Evolutionary conservation across 1,284 basidiomycete genomes (phyloP), one percentile per base, ranked within the genome.

Genomic region (Melampsora medusae): DNA sequence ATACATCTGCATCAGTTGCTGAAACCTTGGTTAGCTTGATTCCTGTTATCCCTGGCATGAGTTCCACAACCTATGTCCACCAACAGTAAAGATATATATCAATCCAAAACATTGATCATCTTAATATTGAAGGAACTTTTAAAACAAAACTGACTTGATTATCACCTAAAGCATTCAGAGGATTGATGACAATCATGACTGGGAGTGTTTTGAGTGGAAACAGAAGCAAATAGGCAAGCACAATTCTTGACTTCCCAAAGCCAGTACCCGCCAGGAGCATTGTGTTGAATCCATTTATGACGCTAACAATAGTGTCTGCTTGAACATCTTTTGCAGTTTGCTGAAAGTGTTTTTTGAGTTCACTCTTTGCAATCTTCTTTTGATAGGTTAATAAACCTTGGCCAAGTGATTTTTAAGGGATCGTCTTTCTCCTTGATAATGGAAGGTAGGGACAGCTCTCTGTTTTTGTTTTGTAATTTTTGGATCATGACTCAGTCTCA

Each of bases 211-310:
- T 46, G 16, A 33, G 35, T 7, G 38, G 65, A 16, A 33, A 46
- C 10, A 67, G n/a, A 10, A 35, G 25, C 14, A 61, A 33, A 31
- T 64, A 64, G 12, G 42, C n/a, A 31, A n/a, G 17, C 25, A 35
- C 31, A 28, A 67, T 67, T 48, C 65, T 42, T 2, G 65, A 67
- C 28, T 64, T 64, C 42, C 61, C n/a, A 33, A 64, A 64, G 19
- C 61, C 28, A 46, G 64, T 66, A 25, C 38, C 33, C 28, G 64
- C 64, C 7, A 66, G 64, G n/a, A 66, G 64, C 14, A 66, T 46
- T 9, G 35, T 66, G 64, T 66, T 38, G 35, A 38, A 46, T 19
- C 64, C 64, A 28, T 46, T 19, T 3, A 66, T n/a, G 2, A 66
- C 38, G 48, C 48, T 66, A 25, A 46, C 35, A 17, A 66, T 25